These are phyloP conservation scores for Nigrospora sphaerica DNA, from an alignment of 2,329 filamentous ascomycete species.

Conservation along the genomic window DNA sequence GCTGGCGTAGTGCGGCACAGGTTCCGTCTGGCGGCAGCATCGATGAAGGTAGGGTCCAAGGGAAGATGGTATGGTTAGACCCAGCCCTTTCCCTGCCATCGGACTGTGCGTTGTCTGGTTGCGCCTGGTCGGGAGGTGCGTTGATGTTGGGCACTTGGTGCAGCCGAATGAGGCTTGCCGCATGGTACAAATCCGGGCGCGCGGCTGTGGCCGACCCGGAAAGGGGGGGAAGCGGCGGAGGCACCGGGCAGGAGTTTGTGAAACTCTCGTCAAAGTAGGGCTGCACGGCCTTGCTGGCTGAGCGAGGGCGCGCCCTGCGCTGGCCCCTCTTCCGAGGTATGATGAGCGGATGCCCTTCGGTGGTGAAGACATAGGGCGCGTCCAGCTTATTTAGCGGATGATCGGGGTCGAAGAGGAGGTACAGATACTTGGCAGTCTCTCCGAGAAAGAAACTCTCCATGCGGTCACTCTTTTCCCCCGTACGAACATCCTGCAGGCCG, in stretches of 20 bases:
- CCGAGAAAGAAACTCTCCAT: slow-evolving; percentile 99
- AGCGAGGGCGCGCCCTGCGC: slow-evolving; percentile 14
- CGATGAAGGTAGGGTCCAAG: slow-evolving; percentile 79
- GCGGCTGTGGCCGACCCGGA: slow-evolving; percentile 75
- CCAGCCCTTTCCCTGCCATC: slow-evolving; percentile 32
- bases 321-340: slow-evolving; percentile 51
- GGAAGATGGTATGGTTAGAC: slow-evolving; percentile 79
- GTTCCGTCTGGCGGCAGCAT: slow-evolving; percentile 70
- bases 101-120: neutral
- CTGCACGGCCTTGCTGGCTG: slow-evolving; percentile 17
- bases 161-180: slow-evolving; percentile 75
- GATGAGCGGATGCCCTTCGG: slow-evolving; percentile 88
- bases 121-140: slow-evolving; percentile 9
- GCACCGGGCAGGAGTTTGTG: slow-evolving; percentile 59
- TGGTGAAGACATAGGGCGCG: slow-evolving; percentile 86
- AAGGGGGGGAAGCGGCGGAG: slow-evolving; percentile 53
- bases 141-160: slow-evolving; percentile 68
- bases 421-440: slow-evolving; percentile 94
- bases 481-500: slow-evolving; percentile 74
- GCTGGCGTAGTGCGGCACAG: slow-evolving; percentile 65
- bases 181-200: slow-evolving; percentile 78
- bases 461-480: slow-evolving; percentile 80
- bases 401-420: slow-evolving; percentile 76
- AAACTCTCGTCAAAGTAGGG: slow-evolving; percentile 35
- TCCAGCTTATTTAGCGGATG: slow-evolving; percentile 87